Percentiles rank a stretch among this genome's conserved stretches.
Evolutionary conservation across 352 stramenopile genomes (phyloP).

Genomic region (Pythium periplocum): DNA sequence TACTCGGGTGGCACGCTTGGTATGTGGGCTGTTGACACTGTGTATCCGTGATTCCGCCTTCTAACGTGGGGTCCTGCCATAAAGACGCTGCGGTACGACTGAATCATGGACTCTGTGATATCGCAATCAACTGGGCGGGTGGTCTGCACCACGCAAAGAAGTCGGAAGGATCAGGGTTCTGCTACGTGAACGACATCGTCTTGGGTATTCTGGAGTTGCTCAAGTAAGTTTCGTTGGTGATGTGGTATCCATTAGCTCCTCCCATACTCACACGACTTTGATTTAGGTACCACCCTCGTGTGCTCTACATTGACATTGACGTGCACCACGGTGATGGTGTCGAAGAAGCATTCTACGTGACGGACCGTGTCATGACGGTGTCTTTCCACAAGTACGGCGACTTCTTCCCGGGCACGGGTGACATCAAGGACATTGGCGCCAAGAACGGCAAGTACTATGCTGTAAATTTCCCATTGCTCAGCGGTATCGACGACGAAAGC

Average conservation of each 20-base stretch:
- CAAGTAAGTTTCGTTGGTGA: slow-evolving; percentile 69
- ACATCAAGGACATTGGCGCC: slow-evolving; percentile 91
- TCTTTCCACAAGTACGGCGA: slow-evolving; percentile 99
- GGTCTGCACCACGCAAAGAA: slow-evolving; percentile 99
- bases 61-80: background rate
- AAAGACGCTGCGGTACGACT: slow-evolving; percentile 95
- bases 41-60: too few relatives aligned
- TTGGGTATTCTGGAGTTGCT: slow-evolving; percentile 98
- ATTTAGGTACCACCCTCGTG: slow-evolving; percentile 82
- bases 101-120: slow-evolving; percentile 94
- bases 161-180: slow-evolving; percentile 92
- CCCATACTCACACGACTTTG: background rate
- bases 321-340: slow-evolving; percentile 98
- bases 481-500: slow-evolving; percentile 94
- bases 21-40: slow-evolving; percentile 15
- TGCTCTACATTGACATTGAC: slow-evolving; percentile 99
- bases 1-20: slow-evolving; percentile 95
- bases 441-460: slow-evolving; percentile 94
- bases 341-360: slow-evolving; percentile 95
- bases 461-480: slow-evolving; percentile 96
- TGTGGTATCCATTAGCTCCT: background rate
- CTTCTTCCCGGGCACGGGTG: slow-evolving; percentile 98
- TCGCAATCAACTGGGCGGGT: slow-evolving; percentile 98
- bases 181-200: slow-evolving; percentile 99
- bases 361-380: slow-evolving; percentile 98